Evolutionary conservation across 768 basidiomycete genomes (phyloP), one percentile per base, ranked within the genome.

Genomic region (Russula lepida): DNA sequence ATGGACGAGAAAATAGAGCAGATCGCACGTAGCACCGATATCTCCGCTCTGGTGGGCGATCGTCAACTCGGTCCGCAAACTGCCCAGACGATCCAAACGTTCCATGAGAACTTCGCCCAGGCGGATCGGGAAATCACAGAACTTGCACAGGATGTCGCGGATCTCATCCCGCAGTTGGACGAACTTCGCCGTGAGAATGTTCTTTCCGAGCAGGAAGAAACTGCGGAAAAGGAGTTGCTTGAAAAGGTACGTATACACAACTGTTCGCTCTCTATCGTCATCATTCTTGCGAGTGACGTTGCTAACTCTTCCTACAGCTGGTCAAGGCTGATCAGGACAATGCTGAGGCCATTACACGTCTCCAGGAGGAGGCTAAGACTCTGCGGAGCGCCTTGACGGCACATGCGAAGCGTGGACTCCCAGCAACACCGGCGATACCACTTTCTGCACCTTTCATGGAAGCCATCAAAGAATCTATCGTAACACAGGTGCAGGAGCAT

Each of bases 1-100:
- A n/a, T 66, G 30, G 66, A 66, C 21, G 64, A 58, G 54, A 65
- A 62, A n/a, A 56, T 66, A 4, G 64, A 66, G 28, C 64, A 65
- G 33, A 54, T 66, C 27, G 55, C 56, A 7, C 56, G 43, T 21
- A 55, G 30, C 13, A 17, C 52, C 33, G 63, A 58, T 9, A 11
- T 57, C 41, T 32, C 55, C 1, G 30, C 35, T 6, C n/a, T 54
- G n/a, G 25, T 44, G 3, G 55, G 43, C 1, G 55, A 52, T 28
- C 23, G 11, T 1, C 47, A 35, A 49, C 47, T 64, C 25, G 48
- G 52, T 11, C 21, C 55, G 7, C 58, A 54, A 27, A 48, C 65
- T 5, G 19, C 41, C 5, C 13, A 50, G 53, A 57, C 46, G 59
- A 46, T 66, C 9, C 30, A 50, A 33, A 33, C 28, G 28, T 55